These are phyloP conservation scores for Ophiostoma sp. DNA, from an alignment of 2,329 filamentous ascomycete species.

Conservation along the genomic window DNA sequence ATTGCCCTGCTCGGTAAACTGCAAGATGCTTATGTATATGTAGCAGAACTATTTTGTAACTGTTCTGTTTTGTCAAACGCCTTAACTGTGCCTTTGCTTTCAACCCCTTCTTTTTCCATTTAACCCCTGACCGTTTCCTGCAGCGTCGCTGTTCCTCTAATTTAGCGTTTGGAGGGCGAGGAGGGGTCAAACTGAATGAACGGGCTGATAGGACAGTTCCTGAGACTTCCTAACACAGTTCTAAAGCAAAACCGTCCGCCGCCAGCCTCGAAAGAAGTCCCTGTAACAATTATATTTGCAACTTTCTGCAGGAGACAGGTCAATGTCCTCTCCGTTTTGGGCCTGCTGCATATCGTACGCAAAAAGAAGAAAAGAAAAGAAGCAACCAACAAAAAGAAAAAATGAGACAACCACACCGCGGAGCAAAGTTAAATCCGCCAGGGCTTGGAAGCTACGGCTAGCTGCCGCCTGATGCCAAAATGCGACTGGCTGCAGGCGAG, in stretches of 20 bases:
- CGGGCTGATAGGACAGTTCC: neutral
- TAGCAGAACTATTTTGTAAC: neutral
- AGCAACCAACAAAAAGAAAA: neutral
- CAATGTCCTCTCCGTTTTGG: neutral
- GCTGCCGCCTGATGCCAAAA: neutral
- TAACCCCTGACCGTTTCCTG: neutral
- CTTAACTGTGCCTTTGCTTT: neutral
- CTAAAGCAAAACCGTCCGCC: neutral
- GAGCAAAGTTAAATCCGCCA: neutral
- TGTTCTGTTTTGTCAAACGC: neutral
- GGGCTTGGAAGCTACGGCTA: neutral
- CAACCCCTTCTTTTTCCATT: neutral
- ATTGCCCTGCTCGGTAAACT: neutral
- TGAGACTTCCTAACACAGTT: neutral
- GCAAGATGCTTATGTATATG: neutral
- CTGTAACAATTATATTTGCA: too few relatives aligned
- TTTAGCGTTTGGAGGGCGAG: neutral
- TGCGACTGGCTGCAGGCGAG: neutral
- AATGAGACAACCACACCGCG: neutral
- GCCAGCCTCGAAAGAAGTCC: neutral
- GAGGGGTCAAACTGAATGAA: neutral
- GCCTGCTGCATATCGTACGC: neutral
- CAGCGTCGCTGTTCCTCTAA: neutral
- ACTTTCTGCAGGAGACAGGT: neutral
- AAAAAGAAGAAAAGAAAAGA: neutral